Base-by-base conservation (phyloP, 202 grass and related monocot genomes). In the Panicum hallii region DNA sequence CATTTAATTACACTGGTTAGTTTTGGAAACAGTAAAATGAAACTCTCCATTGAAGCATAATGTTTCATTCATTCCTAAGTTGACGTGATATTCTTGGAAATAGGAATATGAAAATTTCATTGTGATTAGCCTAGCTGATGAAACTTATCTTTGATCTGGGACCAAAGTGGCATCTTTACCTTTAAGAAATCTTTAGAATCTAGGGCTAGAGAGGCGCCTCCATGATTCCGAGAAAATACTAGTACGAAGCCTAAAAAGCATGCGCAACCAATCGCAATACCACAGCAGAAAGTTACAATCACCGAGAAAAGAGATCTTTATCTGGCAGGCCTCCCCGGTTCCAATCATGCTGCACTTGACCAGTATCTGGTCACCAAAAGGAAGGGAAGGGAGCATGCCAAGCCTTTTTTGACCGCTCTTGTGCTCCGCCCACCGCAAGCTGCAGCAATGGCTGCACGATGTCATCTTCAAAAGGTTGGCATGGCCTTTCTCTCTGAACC, bases 311-410 rank as follows among this genome's bases (percentile, higher is more conserved):
- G 70, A 74, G 7, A 89, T 85, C 70, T 76, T 80, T 45, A 63
- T 32, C 46, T 63, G 63, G 9, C 82, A 81, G 77, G 77, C 82
- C 52, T 49, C 63, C 71, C 62, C 56, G 15, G 65, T 38, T 72
- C 55, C 54, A 85, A 89, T 89, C 70, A 82, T 81, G 72, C 64
- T 56, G 71, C 82, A 81, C 88, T 77, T 85, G 83, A 78, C 83
- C 88, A 73, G 72, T 43, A 73, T 82, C 83, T 43, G 45, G 20
- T 77, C 38, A 70, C 55, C 63, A 77, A 89, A 89, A 81, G 70
- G 70, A 48, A 71, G 71, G 70, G 70, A 56, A 71, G 71, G 53
- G 46, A 34, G 47, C 45, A 77, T 58, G 57, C 34, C 78, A 57
- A 49, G 72, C 71, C 88, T 78, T 86, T 89, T 56, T 89, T 86